Conservation (phyloP, 2,329 filamentous ascomycete species). For the Berkeleyomyces basicola region DNA sequence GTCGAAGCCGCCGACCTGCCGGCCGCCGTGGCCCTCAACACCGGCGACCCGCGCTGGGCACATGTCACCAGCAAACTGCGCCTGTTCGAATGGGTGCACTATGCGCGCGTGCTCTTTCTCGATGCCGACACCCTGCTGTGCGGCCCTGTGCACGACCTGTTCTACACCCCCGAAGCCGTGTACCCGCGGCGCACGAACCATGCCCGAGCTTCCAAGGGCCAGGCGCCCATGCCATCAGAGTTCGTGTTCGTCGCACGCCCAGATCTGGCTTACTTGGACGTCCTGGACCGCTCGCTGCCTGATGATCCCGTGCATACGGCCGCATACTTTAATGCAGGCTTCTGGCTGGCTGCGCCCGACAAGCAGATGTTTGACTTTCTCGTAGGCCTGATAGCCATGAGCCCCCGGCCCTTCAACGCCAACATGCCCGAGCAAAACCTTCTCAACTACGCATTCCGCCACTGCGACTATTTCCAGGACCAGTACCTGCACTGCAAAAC, state of each 20-base stretch:
- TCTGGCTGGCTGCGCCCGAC: conserved; percentile 26
- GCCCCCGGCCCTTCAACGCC: conserved; percentile 23
- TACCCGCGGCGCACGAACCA: conserved; percentile 14
- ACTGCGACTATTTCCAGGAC: conserved; percentile 12
- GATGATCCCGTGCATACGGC: conserved; percentile 18
- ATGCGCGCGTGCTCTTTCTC: conserved; percentile 26
- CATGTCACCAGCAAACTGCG: conserved; percentile 29
- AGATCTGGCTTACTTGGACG: conserved; percentile 20
- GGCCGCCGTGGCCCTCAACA: conserved; percentile 17
- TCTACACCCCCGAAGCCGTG: conserved; percentile 19
- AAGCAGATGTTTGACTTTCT: conserved; percentile 24
- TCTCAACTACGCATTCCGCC: conserved; percentile 27
- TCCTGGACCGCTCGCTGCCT: conserved; percentile 23
- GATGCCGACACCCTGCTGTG: conserved; percentile 27
- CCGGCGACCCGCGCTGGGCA: conserved; percentile 24
- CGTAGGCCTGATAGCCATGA: conserved; percentile 18
- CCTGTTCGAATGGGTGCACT: conserved; percentile 25
- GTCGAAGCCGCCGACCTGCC: conserved; percentile 20
- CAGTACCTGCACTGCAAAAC: conserved; percentile 5
- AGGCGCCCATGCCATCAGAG: conserved; percentile 19
- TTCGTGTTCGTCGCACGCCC: conserved; percentile 22
- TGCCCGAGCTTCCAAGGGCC: conserved; percentile 17
- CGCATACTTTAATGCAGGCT: conserved; percentile 24
- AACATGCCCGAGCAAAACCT: conserved; percentile 27
- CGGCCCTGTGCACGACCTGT: conserved; percentile 23